Evolutionary conservation across 495 filamentous ascomycete species (phyloP).

Genomic region (Bacidia gigantensis): DNA sequence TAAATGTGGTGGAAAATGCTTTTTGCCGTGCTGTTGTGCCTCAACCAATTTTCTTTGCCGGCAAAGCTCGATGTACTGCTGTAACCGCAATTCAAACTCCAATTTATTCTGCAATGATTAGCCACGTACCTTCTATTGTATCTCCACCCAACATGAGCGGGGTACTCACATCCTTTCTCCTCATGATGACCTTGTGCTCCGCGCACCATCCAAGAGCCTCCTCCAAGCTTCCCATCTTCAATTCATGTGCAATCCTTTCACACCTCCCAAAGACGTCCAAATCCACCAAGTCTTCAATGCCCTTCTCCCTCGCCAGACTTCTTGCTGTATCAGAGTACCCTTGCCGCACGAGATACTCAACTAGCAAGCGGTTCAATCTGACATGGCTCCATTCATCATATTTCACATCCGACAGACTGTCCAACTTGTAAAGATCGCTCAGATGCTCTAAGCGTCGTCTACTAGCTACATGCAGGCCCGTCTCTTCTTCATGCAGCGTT

Average conservation of each 20-base stretch:
- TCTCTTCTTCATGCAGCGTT: constrained; percentile 62
- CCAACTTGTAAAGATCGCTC: constrained; percentile 61
- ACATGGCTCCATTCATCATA: constrained; percentile 82
- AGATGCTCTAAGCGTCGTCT: constrained; percentile 68
- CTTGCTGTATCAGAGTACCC: constrained; percentile 70
- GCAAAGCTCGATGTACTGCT: constrained; percentile 88
- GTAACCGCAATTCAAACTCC: constrained; percentile 86
- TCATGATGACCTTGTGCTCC: constrained; percentile 78
- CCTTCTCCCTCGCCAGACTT: constrained; percentile 56
- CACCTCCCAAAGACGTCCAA: constrained; percentile 77
- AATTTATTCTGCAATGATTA: constrained; percentile 55
- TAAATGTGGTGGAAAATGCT: constrained; percentile 53
- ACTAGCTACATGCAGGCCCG: constrained; percentile 53
- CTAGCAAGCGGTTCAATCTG: constrained; percentile 68
- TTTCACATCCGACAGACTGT: constrained; percentile 76
- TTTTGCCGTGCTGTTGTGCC: constrained; percentile 68
- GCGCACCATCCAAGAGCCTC: constrained; percentile 81
- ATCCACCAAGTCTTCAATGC: constrained; percentile 71
- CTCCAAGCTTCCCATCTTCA: constrained; percentile 54
- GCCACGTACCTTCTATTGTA: constrained; percentile 1
- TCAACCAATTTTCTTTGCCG: constrained; percentile 57
- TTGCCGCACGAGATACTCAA: constrained; percentile 77
- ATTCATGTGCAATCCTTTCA: constrained; percentile 54
- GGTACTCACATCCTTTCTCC: constrained; percentile 56
- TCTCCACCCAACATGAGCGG: background rate